Evolutionary conservation across 768 basidiomycete genomes (phyloP), one percentile per base, ranked within the genome.

Genomic region (Phanerodontia chrysosporium): DNA sequence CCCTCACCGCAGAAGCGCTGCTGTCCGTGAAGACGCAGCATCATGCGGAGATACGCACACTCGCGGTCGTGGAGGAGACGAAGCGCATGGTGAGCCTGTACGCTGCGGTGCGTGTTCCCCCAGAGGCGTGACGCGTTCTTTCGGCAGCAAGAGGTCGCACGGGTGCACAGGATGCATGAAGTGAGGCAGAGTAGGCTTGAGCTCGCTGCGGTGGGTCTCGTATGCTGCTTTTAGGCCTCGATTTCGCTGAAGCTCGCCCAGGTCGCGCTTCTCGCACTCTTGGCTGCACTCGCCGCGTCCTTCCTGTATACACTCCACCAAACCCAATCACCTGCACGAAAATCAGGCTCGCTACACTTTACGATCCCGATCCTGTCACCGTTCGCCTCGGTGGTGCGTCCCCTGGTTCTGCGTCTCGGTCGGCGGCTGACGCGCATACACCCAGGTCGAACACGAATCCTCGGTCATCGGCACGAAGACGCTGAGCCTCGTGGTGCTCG

Each of bases 361-460:
- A 90, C 89, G 0, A 86, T 91, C 24, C 88, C 89, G 3, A 84
- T 91, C 3, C 69, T 91, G 18, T 91, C 89, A 0, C 89, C 89
- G 0, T 91, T 90, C 64, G 81, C 87, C 1, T 89, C 87, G 10
- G 89, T 90, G 67, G 89, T 90, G 59, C 57, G 81, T 74, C 2
- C 32, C 54, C 24, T 28, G 28, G 16, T 56, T 30, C 30, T 52
- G 28, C 39, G 14, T 30, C 16, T 29, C 22, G n/a, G 5, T 4
- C 18, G 49, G 16, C 18, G 2, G 28, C 18, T 16, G 29, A 32
- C 29, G 16, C 3, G 22, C 48, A 25, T 3, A 12, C 24, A 7
- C 30, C 1, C 32, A 91, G 89, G 80, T 88, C n/a, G 89, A 91
- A 63, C 80, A 89, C 48, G 89, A 91, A 70, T 82, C 82, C 0